phyloP scores from a whole-genome alignment of 139 green algal species.

The Coccomyxa sp. region DNA sequence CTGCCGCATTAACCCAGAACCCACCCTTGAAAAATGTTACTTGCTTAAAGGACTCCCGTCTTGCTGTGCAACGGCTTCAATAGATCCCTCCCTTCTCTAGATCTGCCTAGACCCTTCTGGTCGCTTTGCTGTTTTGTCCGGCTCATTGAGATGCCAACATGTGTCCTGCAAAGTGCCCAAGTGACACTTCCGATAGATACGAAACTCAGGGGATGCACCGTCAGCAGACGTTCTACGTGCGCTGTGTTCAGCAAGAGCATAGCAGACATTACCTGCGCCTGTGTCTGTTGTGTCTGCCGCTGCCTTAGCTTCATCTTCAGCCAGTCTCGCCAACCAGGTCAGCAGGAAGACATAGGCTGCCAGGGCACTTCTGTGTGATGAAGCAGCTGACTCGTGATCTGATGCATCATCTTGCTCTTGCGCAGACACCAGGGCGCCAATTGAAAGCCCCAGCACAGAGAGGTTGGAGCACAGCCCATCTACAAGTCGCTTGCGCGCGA shows the following conservation, averaged over 20 bases:
- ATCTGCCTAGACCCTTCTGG: too few species aligned
- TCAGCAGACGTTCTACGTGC: not conserved
- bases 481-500: constrained; percentile 19
- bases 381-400: not conserved
- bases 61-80: not conserved
- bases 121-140: too few species aligned
- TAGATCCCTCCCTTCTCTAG: too few species aligned
- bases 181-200: too few species aligned
- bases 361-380: constrained; percentile 46
- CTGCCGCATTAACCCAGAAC: not conserved
- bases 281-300: not conserved
- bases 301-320: constrained; percentile 29
- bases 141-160: too few species aligned
- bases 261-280: too few species aligned
- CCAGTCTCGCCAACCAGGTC: constrained; percentile 35
- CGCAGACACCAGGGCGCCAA: constrained; percentile 15
- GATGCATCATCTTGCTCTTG: not conserved
- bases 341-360: constrained; percentile 72
- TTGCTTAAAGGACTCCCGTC: not conserved
- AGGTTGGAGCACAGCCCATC: constrained; percentile 52
- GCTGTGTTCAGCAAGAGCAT: not conserved
- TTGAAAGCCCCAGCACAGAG: constrained; percentile 51
- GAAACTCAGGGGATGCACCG: too few species aligned
- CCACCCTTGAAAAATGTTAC: too few species aligned
- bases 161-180: too few species aligned